phyloP scores from a whole-genome alignment of 495 filamentous ascomycete species.

The Xylaria bambusicola region DNA sequence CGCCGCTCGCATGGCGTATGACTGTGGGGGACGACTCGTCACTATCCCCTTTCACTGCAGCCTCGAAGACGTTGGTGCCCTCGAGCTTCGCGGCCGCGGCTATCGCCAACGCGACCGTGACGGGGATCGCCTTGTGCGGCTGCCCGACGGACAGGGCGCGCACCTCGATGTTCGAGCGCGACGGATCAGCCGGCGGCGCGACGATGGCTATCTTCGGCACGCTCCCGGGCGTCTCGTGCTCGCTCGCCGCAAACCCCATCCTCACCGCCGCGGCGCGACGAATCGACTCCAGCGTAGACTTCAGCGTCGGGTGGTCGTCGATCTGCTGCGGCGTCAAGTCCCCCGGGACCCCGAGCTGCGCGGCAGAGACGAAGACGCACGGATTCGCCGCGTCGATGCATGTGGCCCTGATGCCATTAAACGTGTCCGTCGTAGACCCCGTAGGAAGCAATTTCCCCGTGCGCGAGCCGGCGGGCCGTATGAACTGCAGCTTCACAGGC shows the following conservation, averaged over 20 bases:
- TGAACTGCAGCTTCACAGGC: slow-evolving; percentile 60
- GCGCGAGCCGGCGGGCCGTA: slow-evolving; percentile 66
- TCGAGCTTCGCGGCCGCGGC: slow-evolving; percentile 53
- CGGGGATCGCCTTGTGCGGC: slow-evolving; percentile 65
- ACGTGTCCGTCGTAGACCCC: slow-evolving; percentile 40
- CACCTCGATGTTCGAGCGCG: slow-evolving; percentile 42
- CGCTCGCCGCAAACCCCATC: slow-evolving; percentile 61
- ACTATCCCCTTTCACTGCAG: background rate
- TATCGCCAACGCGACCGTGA: slow-evolving; percentile 62
- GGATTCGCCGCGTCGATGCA: slow-evolving; percentile 65
- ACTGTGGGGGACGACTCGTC: background rate
- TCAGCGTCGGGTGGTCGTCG: slow-evolving; percentile 52
- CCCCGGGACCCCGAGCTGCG: slow-evolving; percentile 41
- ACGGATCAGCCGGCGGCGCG: slow-evolving; percentile 3
- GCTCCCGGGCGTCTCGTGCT: slow-evolving; percentile 46
- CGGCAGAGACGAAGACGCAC: slow-evolving; percentile 61
- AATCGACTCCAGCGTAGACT: slow-evolving; percentile 60
- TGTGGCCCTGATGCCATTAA: slow-evolving; percentile 47
- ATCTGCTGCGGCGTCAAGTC: background rate
- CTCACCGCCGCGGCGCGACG: slow-evolving; percentile 57
- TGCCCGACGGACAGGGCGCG: slow-evolving; percentile 55
- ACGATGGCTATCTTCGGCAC: slow-evolving; percentile 70
- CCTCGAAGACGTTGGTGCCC: background rate
- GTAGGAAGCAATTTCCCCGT: slow-evolving; percentile 69
- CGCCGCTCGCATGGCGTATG: background rate